These are phyloP conservation scores for Xerocomus minutiporus DNA, from an alignment of 1,284 basidiomycete genomes.

Conservation along the genomic window DNA sequence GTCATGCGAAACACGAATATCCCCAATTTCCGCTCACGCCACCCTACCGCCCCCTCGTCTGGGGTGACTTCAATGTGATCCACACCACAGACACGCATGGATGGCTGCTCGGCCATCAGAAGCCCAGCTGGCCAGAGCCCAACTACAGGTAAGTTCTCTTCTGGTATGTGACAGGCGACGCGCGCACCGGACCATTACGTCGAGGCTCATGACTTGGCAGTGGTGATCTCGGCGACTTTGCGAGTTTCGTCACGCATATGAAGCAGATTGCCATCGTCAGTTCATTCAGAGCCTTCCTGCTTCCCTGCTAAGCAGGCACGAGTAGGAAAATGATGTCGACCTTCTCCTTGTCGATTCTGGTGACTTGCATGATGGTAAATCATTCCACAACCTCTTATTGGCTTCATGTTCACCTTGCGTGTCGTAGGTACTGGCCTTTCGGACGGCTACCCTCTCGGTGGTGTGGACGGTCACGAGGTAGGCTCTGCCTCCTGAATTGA, in stretches of 20 bases:
- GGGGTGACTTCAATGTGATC: constrained; percentile 71
- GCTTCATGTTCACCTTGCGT: neutral
- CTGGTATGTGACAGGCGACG: neutral
- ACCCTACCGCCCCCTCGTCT: constrained; percentile 60
- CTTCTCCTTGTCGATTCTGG: constrained; percentile 70
- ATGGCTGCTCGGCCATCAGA: constrained; percentile 74
- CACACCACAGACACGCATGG: constrained; percentile 83
- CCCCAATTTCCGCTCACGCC: constrained; percentile 45
- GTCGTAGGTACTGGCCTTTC: constrained; percentile 60
- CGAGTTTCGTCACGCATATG: constrained; percentile 80
- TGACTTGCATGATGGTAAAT: constrained; percentile 73
- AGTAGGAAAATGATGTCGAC: constrained; percentile 61
- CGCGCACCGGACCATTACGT: neutral
- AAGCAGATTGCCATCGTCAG: constrained; percentile 60
- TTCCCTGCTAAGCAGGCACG: constrained; percentile 1
- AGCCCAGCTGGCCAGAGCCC: constrained; percentile 64
- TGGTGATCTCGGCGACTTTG: constrained; percentile 77
- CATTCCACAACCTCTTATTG: neutral
- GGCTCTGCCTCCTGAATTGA: neutral
- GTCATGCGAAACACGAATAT: constrained; percentile 39
- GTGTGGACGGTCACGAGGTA: constrained; percentile 69
- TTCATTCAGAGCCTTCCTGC: constrained; percentile 2
- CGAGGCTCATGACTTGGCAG: constrained; percentile 30
- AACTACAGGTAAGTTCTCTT: constrained; percentile 54
- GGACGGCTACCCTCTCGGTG: constrained; percentile 69